phyloP scores from a whole-genome alignment of 23 red algal species.

The Gracilariopsis chorda region DNA sequence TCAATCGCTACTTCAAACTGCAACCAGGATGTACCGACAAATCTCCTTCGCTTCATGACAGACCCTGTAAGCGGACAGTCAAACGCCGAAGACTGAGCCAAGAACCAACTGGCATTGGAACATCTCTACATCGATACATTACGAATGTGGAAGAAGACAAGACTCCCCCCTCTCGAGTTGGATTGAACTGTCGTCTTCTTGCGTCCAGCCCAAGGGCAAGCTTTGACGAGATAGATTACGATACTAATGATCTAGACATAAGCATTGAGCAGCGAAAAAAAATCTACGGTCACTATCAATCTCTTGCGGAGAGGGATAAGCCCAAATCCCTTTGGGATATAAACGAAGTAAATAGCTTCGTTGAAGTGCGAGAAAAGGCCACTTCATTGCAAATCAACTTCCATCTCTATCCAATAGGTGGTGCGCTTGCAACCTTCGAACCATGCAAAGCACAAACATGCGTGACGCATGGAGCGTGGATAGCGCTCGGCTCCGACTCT shows the following conservation, averaged over 20 bases:
- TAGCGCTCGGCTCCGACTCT: background rate
- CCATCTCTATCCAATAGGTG: background rate
- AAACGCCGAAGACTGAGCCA: background rate
- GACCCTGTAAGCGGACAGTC: background rate
- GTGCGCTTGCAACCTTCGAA: background rate
- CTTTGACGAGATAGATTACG: background rate
- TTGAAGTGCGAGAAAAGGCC: background rate
- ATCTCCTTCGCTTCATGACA: no score
- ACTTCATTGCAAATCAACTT: background rate
- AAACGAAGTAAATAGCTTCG: constrained; percentile 1
- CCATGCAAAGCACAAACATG: background rate
- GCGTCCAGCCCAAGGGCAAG: background rate
- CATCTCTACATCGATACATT: background rate
- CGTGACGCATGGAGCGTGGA: background rate
- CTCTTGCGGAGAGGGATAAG: background rate
- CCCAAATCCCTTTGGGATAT: constrained; percentile 1
- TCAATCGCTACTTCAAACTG: background rate
- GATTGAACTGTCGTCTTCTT: background rate
- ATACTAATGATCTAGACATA: background rate
- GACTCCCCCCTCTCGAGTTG: background rate
- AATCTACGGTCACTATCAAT: background rate
- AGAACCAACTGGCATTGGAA: background rate
- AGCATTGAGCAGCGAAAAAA: background rate
- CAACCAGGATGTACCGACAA: background rate
- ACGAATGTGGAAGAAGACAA: background rate